Evolutionary conservation across 1,139 yeast genomes (phyloP), one percentile per base, ranked within the genome.

Genomic region (Yamadazyma atmosphaerica): DNA sequence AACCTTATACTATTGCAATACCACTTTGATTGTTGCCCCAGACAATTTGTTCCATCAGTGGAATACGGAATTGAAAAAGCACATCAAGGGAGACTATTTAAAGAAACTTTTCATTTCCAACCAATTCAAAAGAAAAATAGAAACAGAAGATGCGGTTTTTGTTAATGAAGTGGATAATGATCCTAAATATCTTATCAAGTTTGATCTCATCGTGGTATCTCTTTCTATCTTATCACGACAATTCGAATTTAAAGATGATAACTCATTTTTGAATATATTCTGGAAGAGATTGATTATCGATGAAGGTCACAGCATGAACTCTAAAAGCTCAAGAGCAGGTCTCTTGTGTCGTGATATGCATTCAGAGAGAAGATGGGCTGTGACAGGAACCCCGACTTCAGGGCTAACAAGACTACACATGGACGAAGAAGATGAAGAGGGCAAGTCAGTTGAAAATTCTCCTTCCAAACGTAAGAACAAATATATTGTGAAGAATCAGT

Each of bases 201-300:
- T 62, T 50, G 88, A 83, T 49, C 44, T 81, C 2, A 64, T 83
- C 0, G 44, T 83, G n/a, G 59, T 81, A 33, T 65, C 86, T 0
- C 58, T 65, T 13, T 65, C 78, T 0, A 58, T 70, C 10, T 66
- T 80, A 46, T 60, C 79, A 0, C 53, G 55, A 22, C 74, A 72
- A 39, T 49, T 65, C 8, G 65, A 60, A 32, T 38, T 43, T 33
- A 32, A 44, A 8, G 59, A 44, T 13, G 49, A 50, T 1, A 65
- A 72, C 3, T 61, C 71, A 0, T 53, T 82, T 11, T 54, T 60
- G 22, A 51, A 55, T 9, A 56, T 83, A 0, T 78, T 74, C 46
- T 83, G 89, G 89, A 83, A 83, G 50, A 54, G 89, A 21, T 58
- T 83, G 21, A 79, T 83, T 13, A 77, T 83, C n/a, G 90, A 83